phyloP scores from a whole-genome alignment of 1,284 basidiomycete species.

The Coniferiporia sulphurascens region DNA sequence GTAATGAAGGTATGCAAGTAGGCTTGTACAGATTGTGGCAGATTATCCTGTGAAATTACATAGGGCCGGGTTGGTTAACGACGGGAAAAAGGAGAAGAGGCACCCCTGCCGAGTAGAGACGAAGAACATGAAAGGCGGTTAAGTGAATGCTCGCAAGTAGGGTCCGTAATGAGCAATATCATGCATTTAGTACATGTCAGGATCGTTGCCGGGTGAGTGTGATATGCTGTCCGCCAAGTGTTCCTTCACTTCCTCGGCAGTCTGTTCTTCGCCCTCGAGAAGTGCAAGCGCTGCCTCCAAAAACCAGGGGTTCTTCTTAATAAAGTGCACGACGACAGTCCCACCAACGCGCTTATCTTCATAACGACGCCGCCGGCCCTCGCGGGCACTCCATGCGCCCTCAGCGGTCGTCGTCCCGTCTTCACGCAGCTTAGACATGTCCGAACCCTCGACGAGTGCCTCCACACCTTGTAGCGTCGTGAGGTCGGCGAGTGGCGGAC shows the following conservation, averaged over 20 bases:
- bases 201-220: background rate
- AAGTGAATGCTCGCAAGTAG: background rate
- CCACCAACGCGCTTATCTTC: slow-evolving; percentile 76
- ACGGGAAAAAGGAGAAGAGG: background rate
- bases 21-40: background rate
- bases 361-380: slow-evolving; percentile 66
- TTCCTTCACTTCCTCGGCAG: slow-evolving; percentile 31
- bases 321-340: slow-evolving; percentile 93
- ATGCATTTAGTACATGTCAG: background rate
- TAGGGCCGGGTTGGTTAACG: background rate
- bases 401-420: slow-evolving; percentile 40
- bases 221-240: background rate
- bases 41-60: background rate
- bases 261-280: slow-evolving; percentile 67
- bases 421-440: slow-evolving; percentile 66
- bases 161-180: background rate
- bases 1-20: background rate
- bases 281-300: slow-evolving; percentile 88
- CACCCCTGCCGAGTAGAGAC: background rate
- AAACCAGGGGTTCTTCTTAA: slow-evolving; percentile 97
- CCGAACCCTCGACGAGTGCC: slow-evolving; percentile 88
- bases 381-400: slow-evolving; percentile 64
- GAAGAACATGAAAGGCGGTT: background rate
- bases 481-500: slow-evolving; percentile 64
- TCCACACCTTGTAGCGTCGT: slow-evolving; percentile 76